Conservation (phyloP, 345 rosid species). For the Salix exigua region DNA sequence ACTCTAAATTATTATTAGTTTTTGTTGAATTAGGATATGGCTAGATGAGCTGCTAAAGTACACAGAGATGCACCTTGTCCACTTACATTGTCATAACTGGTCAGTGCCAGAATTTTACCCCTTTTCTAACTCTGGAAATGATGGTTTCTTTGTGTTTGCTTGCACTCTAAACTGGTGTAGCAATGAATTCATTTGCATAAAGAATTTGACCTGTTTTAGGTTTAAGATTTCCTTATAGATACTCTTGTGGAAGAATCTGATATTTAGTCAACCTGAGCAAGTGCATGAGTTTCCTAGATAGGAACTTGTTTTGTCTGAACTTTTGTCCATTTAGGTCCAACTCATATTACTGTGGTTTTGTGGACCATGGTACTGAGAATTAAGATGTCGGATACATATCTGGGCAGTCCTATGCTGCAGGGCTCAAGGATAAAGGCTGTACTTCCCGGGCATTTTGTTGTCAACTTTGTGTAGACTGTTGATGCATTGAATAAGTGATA, state of each 20-base stretch:
- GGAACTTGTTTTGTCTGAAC: not conserved
- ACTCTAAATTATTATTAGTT: not conserved
- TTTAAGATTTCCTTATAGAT: not conserved
- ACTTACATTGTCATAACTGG: not conserved
- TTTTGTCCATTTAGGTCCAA: not conserved
- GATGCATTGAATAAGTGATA: not conserved
- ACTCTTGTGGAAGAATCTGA: not conserved
- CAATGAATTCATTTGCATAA: not conserved
- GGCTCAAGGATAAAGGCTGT: not conserved
- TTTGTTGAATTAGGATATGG: not conserved
- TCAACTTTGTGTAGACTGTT: not conserved
- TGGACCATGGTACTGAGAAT: not conserved
- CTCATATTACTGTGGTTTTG: not conserved
- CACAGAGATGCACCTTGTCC: not conserved
- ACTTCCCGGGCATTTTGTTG: not conserved
- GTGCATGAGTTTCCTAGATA: not conserved
- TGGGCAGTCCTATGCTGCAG: not conserved
- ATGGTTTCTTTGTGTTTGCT: not conserved
- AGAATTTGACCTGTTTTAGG: not conserved
- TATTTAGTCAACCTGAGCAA: not conserved
- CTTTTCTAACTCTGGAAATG: not conserved
- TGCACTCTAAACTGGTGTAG: not conserved
- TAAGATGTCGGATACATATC: not conserved
- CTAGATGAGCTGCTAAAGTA: not conserved
- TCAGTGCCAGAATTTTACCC: not conserved